phyloP scores from a whole-genome alignment of 2,329 filamentous ascomycete genomes.

The Purpureocillium takamizusanense region DNA sequence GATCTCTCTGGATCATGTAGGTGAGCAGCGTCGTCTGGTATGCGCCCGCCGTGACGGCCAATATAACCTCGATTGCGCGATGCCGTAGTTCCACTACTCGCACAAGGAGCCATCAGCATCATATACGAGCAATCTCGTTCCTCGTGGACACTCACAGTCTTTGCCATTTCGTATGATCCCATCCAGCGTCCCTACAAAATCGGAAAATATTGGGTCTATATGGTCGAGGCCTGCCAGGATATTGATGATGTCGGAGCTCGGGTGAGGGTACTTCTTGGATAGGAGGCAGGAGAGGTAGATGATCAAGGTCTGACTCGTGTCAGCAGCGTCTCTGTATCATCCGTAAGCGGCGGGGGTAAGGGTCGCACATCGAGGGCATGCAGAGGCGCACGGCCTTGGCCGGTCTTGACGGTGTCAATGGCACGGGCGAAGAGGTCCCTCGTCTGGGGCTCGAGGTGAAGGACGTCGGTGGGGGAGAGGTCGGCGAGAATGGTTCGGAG shows the following conservation, averaged over 20 bases:
- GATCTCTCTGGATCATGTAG: constrained; percentile 88
- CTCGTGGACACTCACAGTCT: constrained; percentile 43
- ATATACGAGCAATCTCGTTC: too few relatives aligned
- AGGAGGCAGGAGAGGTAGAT: constrained; percentile 77
- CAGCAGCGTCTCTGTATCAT: constrained; percentile 4
- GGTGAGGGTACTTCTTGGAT: constrained; percentile 86
- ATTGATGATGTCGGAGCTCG: constrained; percentile 88
- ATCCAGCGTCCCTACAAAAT: constrained; percentile 79
- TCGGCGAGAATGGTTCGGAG: constrained; percentile 60
- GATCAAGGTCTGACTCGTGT: constrained; percentile 63
- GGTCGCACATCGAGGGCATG: constrained; percentile 75
- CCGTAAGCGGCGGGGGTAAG: background rate
- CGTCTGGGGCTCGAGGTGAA: constrained; percentile 69
- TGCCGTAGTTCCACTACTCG: constrained; percentile 59
- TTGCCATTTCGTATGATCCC: constrained; percentile 70
- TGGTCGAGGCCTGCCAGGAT: constrained; percentile 82
- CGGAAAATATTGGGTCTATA: constrained; percentile 77
- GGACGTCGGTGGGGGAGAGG: constrained; percentile 64
- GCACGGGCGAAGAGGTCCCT: constrained; percentile 71
- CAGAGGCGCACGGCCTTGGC: constrained; percentile 53
- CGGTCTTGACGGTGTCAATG: constrained; percentile 57
- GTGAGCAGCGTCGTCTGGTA: constrained; percentile 92
- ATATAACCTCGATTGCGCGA: constrained; percentile 71
- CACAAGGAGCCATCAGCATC: too few relatives aligned
- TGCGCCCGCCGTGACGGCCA: constrained; percentile 83